Base-by-base conservation (phyloP, 106 monocot genomes). In the Dendrobium officinale region DNA sequence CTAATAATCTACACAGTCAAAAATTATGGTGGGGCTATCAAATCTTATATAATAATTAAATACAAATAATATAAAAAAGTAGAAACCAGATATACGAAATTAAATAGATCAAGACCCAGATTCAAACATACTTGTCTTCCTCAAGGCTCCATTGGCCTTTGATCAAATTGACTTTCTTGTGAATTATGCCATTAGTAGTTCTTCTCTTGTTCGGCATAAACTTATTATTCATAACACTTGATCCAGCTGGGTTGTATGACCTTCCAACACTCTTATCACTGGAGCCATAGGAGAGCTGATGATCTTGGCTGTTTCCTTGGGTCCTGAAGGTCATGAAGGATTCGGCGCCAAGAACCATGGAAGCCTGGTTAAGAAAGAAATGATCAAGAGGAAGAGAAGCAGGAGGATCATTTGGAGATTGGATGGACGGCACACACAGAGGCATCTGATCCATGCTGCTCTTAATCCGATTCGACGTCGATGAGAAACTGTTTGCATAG, bases 141-240 rank as follows among this genome's bases (percentile, higher is more conserved):
- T 88, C 90, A 27, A 64, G 56, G 4, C 86, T 90, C 94, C 94
- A 95, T 44, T 94, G 94, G 49, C 94, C 94, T 82, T 90, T 95
- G 20, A 90, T 81, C 45, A 85, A 67, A 80, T 83, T 84, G 41
- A 73, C 19, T 59, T 84, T 89, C 79, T 87, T 88, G 51, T 77
- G 66, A 22, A 48, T 81, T 61, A 72, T 83, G 78, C 72, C 48
- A 19, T 37, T 19, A 67, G 17, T 78, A 24, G 41, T 78, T 47
- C 61, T 74, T 22, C 78, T 66, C 4, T 31, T 31, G 40, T 3
- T 75, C 61, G 13, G 5, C 16, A 33, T 2, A 40, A 42, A 75
- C 33, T 81, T 79, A 70, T 18, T 72, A 27, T 8, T 10, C 37
- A 33, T 33, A 37, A 37, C 15, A 13, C 8, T 15, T 24, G 0